Evolutionary conservation across 176 grass and related monocot species (phyloP).

Genomic region (Oryza rufipogon): DNA sequence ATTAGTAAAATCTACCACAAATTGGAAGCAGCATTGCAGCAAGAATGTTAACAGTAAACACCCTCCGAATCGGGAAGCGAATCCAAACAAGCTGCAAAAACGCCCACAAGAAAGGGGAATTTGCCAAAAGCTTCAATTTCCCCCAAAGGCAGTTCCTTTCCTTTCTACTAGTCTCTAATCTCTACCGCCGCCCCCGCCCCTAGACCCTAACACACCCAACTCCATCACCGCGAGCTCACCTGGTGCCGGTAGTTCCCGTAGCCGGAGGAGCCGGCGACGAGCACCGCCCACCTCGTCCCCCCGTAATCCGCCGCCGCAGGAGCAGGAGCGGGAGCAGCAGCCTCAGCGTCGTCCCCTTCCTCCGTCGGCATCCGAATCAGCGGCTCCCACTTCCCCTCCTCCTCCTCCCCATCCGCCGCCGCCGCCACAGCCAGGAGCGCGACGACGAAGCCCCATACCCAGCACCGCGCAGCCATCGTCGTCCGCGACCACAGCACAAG

Average conservation of each 20-base stretch:
- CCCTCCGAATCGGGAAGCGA: not conserved
- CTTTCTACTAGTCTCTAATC: not conserved
- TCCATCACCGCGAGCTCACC: constrained; percentile 34
- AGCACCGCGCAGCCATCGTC: constrained; percentile 36
- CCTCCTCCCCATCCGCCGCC: constrained; percentile 16
- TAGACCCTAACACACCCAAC: not conserved
- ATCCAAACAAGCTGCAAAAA: not conserved
- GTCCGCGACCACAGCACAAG: not conserved
- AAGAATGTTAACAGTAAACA: not conserved
- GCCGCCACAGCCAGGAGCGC: constrained; percentile 39
- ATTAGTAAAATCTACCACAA: not conserved
- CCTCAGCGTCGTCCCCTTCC: not conserved
- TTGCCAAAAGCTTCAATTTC: not conserved
- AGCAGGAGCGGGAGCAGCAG: not conserved
- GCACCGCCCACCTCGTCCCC: constrained; percentile 82
- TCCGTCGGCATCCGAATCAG: constrained; percentile 66
- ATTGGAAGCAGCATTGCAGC: not conserved
- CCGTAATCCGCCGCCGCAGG: constrained; percentile 22
- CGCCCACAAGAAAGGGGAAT: not conserved
- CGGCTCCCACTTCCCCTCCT: constrained; percentile 53
- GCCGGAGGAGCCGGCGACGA: constrained; percentile 85
- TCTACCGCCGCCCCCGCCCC: not conserved
- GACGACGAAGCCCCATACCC: constrained; percentile 39
- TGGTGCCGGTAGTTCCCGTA: constrained; percentile 94
- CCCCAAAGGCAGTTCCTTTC: not conserved